Conservation (phyloP, 1,284 basidiomycete genomes). For the Phellopilus nigrolimitatus region DNA sequence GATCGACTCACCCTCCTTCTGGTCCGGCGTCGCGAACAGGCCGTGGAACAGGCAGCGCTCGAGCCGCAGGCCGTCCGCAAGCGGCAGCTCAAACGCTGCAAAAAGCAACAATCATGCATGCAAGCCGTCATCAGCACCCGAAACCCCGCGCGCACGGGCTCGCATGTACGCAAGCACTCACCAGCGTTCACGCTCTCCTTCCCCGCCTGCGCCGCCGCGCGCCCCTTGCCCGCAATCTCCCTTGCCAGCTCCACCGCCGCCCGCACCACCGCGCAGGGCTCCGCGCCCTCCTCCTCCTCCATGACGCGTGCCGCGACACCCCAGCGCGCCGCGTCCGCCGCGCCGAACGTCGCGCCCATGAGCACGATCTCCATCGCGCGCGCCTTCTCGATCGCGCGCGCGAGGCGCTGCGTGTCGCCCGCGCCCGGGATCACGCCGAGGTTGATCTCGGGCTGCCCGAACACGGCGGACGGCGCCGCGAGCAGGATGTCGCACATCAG, state of each 20-base stretch:
- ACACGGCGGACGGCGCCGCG: no score
- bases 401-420: constrained; percentile 84
- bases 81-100: constrained; percentile 79
- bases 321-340: no score
- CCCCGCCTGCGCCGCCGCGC: constrained; percentile 81
- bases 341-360: no score
- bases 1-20: constrained; percentile 81
- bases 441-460: constrained; percentile 98
- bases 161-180: constrained; percentile 86
- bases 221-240: constrained; percentile 81
- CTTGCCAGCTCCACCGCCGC: constrained; percentile 85
- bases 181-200: no score
- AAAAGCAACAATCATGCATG: constrained; percentile 3
- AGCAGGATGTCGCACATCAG: no score
- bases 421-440: constrained; percentile 94
- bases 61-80: no score
- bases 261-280: constrained; percentile 77
- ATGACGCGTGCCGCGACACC: no score
- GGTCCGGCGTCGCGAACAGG: constrained; percentile 92
- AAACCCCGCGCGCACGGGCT: not conserved
- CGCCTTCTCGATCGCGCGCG: constrained; percentile 86
- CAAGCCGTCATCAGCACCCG: not conserved
- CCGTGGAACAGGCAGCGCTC: constrained; percentile 92
- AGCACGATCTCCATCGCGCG: constrained; percentile 94
- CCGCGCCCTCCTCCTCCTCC: constrained; percentile 74